phyloP scores from a whole-genome alignment of 1,139 yeast species.

The Geotrichum cucujoidarum region DNA sequence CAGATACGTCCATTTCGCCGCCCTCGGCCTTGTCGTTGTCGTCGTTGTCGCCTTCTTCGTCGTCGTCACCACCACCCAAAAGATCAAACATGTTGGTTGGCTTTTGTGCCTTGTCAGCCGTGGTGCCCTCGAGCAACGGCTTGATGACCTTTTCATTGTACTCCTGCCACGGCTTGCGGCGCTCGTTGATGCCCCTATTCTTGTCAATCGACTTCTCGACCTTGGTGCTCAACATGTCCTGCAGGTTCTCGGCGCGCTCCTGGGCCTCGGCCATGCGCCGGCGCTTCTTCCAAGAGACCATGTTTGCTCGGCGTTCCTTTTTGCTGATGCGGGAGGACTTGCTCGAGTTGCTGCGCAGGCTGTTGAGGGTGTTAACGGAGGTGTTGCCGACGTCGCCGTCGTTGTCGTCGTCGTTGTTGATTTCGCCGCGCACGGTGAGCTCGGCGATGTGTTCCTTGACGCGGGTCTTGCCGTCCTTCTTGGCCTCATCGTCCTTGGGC shows the following conservation, averaged over 20 bases:
- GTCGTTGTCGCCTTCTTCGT: slow-evolving; percentile 2
- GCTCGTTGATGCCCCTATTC: slow-evolving; percentile 26
- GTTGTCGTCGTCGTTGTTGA: slow-evolving; percentile 21
- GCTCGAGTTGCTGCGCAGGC: not conserved
- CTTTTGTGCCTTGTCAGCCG: slow-evolving; percentile 5
- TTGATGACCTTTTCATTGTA: slow-evolving; percentile 14
- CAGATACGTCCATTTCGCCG: slow-evolving; percentile 7
- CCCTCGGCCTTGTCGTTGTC: not conserved
- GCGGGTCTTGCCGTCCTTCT: slow-evolving; percentile 28
- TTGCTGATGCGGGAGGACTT: slow-evolving; percentile 6
- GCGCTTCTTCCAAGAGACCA: slow-evolving; percentile 25
- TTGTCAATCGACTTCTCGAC: slow-evolving; percentile 28
- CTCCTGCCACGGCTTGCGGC: slow-evolving; percentile 27
- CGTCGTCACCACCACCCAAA: slow-evolving; percentile 8
- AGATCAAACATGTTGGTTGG: slow-evolving; percentile 15
- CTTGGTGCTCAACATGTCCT: slow-evolving; percentile 31
- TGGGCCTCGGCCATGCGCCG: slow-evolving; percentile 27
- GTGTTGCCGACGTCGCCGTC: slow-evolving; percentile 16
- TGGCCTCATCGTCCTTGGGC: slow-evolving; percentile 5
- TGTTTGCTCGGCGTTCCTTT: slow-evolving; percentile 21
- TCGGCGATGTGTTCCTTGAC: slow-evolving; percentile 34
- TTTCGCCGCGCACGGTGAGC: slow-evolving; percentile 29
- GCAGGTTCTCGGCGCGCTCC: slow-evolving; percentile 29
- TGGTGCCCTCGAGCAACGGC: slow-evolving; percentile 4
- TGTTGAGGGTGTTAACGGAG: slow-evolving; percentile 3